A percentile compares a stretch with the other conserved stretches of the same genome.
Conservation (phyloP, 1,139 yeast genomes). For the Schwanniomyces etchellsii region DNA sequence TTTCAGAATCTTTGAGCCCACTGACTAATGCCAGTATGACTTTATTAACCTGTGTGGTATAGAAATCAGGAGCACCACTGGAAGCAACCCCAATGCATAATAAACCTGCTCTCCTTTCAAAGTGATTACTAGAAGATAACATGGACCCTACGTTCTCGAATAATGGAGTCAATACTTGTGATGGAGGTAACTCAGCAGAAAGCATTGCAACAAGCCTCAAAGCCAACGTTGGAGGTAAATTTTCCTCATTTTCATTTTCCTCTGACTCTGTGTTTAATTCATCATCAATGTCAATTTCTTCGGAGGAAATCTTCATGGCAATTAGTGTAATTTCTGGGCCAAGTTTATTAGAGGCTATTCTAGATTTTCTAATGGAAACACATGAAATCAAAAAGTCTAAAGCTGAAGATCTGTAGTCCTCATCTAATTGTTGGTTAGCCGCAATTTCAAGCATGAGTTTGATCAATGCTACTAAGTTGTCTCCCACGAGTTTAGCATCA, state of each 20-base stretch:
- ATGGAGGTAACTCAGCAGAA: slow-evolving; percentile 83
- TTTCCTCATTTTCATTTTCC: slow-evolving; percentile 90
- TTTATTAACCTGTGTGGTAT: slow-evolving; percentile 68
- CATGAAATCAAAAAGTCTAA: slow-evolving; percentile 81
- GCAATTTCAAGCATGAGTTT: slow-evolving; percentile 75
- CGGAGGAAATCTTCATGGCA: slow-evolving; percentile 75
- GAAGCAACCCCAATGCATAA: slow-evolving; percentile 79
- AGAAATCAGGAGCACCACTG: slow-evolving; percentile 91
- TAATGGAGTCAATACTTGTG: slow-evolving; percentile 81
- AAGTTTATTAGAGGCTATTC: slow-evolving; percentile 55
- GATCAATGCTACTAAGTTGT: slow-evolving; percentile 63
- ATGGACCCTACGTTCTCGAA: slow-evolving; percentile 62
- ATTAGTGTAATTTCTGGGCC: slow-evolving; percentile 77
- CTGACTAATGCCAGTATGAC: slow-evolving; percentile 66
- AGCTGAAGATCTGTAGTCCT: slow-evolving; percentile 78
- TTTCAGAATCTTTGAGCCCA: slow-evolving; percentile 76
- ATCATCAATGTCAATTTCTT: slow-evolving; percentile 67
- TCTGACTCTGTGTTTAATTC: slow-evolving; percentile 77
- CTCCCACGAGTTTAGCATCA: slow-evolving; percentile 77
- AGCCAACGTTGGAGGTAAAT: slow-evolving; percentile 72
- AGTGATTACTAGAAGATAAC: slow-evolving; percentile 58
- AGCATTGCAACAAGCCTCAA: slow-evolving; percentile 75
- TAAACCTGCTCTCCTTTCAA: slow-evolving; percentile 85
- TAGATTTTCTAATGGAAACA: slow-evolving; percentile 66
- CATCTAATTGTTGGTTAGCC: slow-evolving; percentile 60